These are phyloP conservation scores for Xylaria sp. DNA, from an alignment of 2,329 filamentous ascomycete species.

Conservation along the genomic window DNA sequence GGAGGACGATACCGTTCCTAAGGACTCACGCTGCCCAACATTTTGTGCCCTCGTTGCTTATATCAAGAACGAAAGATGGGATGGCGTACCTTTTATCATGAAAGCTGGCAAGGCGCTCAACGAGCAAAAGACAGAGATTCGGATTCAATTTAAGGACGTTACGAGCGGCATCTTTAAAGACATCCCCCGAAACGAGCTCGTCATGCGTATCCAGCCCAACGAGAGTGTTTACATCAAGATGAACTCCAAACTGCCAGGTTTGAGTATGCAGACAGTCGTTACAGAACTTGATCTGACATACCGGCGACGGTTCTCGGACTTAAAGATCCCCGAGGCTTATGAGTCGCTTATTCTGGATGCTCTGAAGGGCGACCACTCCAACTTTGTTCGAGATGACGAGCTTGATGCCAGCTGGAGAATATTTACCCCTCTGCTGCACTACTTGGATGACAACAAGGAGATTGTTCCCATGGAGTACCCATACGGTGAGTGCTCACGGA, in stretches of 20 bases:
- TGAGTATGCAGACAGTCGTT: constrained; percentile 99
- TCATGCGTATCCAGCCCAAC: constrained; percentile 99
- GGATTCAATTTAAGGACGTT: constrained; percentile 99
- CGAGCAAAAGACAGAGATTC: constrained; percentile 99
- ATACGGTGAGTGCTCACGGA: constrained; percentile 75
- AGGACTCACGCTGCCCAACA: constrained; percentile 96
- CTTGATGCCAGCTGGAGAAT: constrained; percentile 98
- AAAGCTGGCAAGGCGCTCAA: constrained; percentile 99
- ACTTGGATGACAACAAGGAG: constrained; percentile 99
- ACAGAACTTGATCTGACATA: constrained; percentile 99
- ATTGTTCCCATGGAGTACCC: constrained; percentile 99
- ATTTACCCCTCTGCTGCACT: constrained; percentile 96
- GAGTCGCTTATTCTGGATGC: constrained; percentile 97
- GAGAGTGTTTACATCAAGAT: constrained; percentile 99
- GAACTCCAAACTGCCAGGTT: constrained; percentile 98
- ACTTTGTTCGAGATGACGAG: constrained; percentile 98
- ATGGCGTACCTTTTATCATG: constrained; percentile 98
- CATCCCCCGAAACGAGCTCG: constrained; percentile 98
- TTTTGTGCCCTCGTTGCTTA: constrained; percentile 97
- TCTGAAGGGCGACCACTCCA: constrained; percentile 98
- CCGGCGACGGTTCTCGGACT: constrained; percentile 95
- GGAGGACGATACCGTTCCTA: constrained; percentile 97
- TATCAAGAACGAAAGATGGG: constrained; percentile 99
- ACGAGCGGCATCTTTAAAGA: constrained; percentile 99
- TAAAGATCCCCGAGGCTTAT: constrained; percentile 99